phyloP scores from a whole-genome alignment of 441 rosid species.

The Brassica balearica region DNA sequence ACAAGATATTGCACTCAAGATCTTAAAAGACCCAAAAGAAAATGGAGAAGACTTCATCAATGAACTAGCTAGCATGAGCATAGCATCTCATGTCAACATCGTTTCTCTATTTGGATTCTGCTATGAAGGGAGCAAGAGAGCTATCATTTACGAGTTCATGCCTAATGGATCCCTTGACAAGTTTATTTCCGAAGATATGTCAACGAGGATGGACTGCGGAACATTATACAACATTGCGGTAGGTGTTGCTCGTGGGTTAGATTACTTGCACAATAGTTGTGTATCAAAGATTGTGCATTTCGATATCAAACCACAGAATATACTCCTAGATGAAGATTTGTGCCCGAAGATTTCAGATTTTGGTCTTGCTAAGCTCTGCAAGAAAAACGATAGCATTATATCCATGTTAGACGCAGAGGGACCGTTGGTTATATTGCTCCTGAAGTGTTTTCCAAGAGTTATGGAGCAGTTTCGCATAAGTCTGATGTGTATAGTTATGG shows the following conservation, averaged over 20 bases:
- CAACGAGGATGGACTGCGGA: conserved; percentile 19
- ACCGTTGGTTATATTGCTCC: conserved; percentile 55
- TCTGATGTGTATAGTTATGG: conserved; percentile 51
- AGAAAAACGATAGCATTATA: conserved; percentile 36
- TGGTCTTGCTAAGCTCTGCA: conserved; percentile 45
- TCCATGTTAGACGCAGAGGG: conserved; percentile 42
- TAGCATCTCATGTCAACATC: conserved; percentile 54
- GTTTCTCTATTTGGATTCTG: conserved; percentile 52
- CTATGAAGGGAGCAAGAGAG: conserved; percentile 41
- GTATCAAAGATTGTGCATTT: conserved; percentile 48
- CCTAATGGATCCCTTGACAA: conserved; percentile 55
- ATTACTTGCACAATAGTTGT: conserved; percentile 53
- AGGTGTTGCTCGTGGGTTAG: conserved; percentile 51
- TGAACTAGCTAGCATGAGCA: conserved; percentile 50
- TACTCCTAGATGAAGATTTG: conserved; percentile 44
- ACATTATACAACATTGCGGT: conserved; percentile 35
- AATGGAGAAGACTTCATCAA: conserved; percentile 53
- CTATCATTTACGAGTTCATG: conserved; percentile 58
- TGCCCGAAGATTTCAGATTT: conserved; percentile 50
- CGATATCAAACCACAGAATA: conserved; percentile 56
- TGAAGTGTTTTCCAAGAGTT: conserved; percentile 45
- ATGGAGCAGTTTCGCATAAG: conserved; percentile 49
- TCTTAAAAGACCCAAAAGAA: conserved; percentile 36
- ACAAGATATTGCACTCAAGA: conserved; percentile 49
- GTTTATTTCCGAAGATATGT: conserved; percentile 29